Base-by-base conservation (phyloP, 352 stramenopile species). In the Elongisporangium senticosum region DNA sequence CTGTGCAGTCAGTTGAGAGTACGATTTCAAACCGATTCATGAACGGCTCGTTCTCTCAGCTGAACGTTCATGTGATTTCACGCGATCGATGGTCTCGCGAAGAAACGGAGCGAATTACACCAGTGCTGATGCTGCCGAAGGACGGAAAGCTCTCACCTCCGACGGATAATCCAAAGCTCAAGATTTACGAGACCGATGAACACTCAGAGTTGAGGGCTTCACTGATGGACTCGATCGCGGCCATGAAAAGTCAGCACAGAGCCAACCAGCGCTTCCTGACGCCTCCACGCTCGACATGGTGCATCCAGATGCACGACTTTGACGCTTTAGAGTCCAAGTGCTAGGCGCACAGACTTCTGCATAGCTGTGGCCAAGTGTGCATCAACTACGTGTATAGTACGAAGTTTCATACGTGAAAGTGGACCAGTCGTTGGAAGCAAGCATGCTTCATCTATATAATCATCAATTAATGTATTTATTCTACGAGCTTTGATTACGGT, bases 261-360 rank as follows among this genome's bases (percentile, higher is more conserved):
- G 49, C 39, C 14, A 54, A 63, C 5, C 62, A 57, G 10, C 75
- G 82, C 50, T 76, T 89, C 49, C 72, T 93, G 13, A 90, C 80
- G 51, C 83, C 83, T 47, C 83, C 83, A 22, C 79, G 80, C 28
- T 89, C 83, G 4, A 93, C 83, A 24, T 93, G 83, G 83, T 77
- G 76, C 73, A 90, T 93, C 61, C 83, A 93, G 58, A 93, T 88
- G 76, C 80, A 84, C 33, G 61, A 84, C 71, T 87, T 93, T 49
- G 83, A 92, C 28, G 11, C 33, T 15, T 43, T 43, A 17, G 68
- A 55, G 24, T 68, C 86, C 24, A 67, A 85, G 11, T 86, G 77
- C 47, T 87, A 57, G 74, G 62, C 26, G 13, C 7, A 15, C 20
- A 10, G 33, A 43, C 33, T 39, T 39, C 28, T 43, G 11, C 11